phyloP scores from a whole-genome alignment of 805 yeast genomes.

The Torulaspora indica region DNA sequence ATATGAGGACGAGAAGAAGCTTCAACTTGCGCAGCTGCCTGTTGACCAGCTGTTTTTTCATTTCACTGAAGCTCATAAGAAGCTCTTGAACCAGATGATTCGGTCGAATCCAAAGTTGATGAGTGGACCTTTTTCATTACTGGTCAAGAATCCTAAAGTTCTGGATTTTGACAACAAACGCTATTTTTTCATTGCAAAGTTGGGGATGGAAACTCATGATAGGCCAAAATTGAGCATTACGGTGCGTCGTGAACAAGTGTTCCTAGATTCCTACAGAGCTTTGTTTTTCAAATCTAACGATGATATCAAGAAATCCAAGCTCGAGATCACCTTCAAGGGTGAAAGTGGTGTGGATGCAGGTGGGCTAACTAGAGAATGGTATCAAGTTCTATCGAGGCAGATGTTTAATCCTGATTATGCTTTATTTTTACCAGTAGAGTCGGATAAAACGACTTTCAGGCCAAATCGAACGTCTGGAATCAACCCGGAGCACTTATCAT shows the following conservation, averaged over 20 bases:
- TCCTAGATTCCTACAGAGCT: constrained; percentile 82
- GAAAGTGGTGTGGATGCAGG: constrained; percentile 98
- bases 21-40: constrained; percentile 69
- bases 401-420: constrained; percentile 97
- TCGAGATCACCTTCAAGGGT: constrained; percentile 81
- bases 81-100: constrained; percentile 85
- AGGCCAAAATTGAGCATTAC: constrained; percentile 53
- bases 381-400: constrained; percentile 85
- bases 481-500: constrained; percentile 87
- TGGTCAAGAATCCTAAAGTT: constrained; percentile 82
- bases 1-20: constrained; percentile 53
- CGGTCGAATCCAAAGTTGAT: constrained; percentile 83
- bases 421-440: constrained; percentile 80
- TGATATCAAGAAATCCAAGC: constrained; percentile 64
- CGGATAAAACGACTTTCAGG: constrained; percentile 91
- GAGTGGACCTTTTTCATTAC: constrained; percentile 92
- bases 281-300: constrained; percentile 72
- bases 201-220: constrained; percentile 48
- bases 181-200: constrained; percentile 70
- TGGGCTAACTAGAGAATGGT: constrained; percentile 97
- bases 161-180: constrained; percentile 93
- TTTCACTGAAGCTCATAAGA: constrained; percentile 84
- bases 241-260: constrained; percentile 84
- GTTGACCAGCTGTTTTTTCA: constrained; percentile 75
- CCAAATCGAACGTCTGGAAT: constrained; percentile 90